Evolutionary conservation across 2,329 filamentous ascomycete genomes (phyloP), one percentile per base, ranked within the genome.

Genomic region (Madurella mycetomatis): DNA sequence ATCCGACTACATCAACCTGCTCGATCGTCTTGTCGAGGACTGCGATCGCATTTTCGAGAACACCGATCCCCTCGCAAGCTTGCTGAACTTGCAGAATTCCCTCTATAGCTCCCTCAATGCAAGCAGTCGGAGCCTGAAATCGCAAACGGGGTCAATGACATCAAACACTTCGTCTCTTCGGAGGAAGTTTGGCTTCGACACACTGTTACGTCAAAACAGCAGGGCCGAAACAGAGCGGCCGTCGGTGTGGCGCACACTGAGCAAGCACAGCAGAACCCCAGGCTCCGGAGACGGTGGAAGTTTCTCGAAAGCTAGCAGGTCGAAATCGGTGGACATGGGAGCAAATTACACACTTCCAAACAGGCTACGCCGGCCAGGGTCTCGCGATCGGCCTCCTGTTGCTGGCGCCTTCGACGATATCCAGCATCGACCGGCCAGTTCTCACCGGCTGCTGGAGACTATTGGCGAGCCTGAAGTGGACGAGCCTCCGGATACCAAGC

Each of bases 1-100:
- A 1, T 85, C 89, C 55, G 82, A 91, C 59, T 94, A 92, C 67
- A 92, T 96, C 62, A 94, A 92, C 52, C 75, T 96, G 13, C 77
- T 96, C 44, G 92, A 96, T 71, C 84, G 90, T 17, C 80, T 96
- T 18, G 90, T 96, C 0, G 89, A 95, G 59, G 92, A 96, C 66
- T 90, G 88, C 58, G 90, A 95, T 53, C 83, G 84, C 31, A 85
- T 96, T n/a, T 96, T 96, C 64, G 88, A 91, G 49, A 84, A 88
- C 31, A 64, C 64, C 19, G 65, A 69, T 30, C 68, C 73, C 42
- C 67, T 68, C 40, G 65, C 73, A 4, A 69, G 69, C 53, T 55
- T 74, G 49, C 70, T 72, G 9, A 37, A 15, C 17, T 70, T 78
- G 53, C 70, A 74, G 62, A 66, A 73, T 53, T 68, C 76, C 49